phyloP scores from a whole-genome alignment of 106 monocot genomes.

The Platanthera guangdongensis region DNA sequence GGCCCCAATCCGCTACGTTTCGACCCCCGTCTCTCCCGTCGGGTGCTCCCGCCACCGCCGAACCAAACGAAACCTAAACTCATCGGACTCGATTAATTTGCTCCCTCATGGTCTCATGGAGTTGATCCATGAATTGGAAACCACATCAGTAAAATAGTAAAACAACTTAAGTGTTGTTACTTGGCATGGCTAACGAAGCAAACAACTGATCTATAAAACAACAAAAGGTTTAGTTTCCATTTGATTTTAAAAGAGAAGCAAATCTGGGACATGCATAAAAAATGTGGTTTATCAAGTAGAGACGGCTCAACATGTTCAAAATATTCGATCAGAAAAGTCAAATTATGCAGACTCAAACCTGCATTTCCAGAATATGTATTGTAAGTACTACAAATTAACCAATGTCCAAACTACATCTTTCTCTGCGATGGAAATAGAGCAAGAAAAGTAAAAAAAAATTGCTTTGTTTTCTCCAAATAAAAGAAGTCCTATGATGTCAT shows the following conservation, averaged over 20 bases:
- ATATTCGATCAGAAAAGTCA: not conserved
- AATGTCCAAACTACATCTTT: slow-evolving; percentile 3
- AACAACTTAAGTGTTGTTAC: not conserved
- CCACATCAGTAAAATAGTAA: too few relatives aligned
- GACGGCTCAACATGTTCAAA: not conserved
- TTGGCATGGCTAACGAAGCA: not conserved
- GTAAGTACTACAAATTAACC: not conserved
- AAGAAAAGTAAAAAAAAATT: not conserved
- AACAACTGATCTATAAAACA: not conserved
- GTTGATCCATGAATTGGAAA: too few relatives aligned
- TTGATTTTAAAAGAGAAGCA: not conserved
- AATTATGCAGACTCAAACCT: not conserved
- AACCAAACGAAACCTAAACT: too few relatives aligned
- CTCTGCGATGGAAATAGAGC: not conserved
- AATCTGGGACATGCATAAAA: not conserved
- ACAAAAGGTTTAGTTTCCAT: not conserved
- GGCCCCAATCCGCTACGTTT: too few relatives aligned
- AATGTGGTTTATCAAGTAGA: not conserved
- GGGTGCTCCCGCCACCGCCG: too few relatives aligned
- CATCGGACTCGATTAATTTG: too few relatives aligned
- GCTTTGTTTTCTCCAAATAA: not conserved
- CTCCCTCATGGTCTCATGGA: too few relatives aligned
- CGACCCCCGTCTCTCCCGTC: too few relatives aligned
- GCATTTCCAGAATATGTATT: not conserved
- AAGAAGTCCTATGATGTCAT: slow-evolving; percentile 2